Conservation (phyloP, 2,329 filamentous ascomycete genomes). For the Apiospora rasikravindrae region DNA sequence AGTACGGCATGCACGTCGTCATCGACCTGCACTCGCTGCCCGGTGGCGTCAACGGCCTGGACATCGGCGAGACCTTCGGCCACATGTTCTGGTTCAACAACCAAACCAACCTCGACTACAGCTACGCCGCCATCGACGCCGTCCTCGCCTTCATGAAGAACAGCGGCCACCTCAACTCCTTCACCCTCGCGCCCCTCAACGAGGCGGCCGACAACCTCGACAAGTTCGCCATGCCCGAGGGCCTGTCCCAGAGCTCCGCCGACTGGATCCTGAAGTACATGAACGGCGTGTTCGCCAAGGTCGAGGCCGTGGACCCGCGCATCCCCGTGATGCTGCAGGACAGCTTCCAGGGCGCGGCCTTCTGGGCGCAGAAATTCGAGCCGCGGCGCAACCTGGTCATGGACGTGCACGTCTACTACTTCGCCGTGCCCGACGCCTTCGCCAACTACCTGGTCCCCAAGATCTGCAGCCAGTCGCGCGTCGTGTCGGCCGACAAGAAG, state of each 20-base stretch:
- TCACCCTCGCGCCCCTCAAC: conserved; percentile 44
- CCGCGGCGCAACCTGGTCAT: conserved; percentile 36
- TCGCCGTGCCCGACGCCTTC: conserved; percentile 3
- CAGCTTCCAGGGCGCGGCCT: conserved; percentile 33
- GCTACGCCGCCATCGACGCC: conserved; percentile 37
- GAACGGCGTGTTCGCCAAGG: conserved; percentile 33
- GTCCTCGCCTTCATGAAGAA: conserved; percentile 39
- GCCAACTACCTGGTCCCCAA: neutral
- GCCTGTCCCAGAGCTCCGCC: conserved; percentile 35
- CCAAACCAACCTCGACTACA: conserved; percentile 39
- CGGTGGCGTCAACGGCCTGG: conserved; percentile 36
- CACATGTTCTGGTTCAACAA: conserved; percentile 43
- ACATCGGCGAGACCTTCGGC: conserved; percentile 38
- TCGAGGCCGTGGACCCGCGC: conserved; percentile 32
- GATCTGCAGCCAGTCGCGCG: conserved; percentile 7
- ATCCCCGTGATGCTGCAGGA: conserved; percentile 43
- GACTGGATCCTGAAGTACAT: conserved; percentile 42
- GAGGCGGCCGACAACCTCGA: conserved; percentile 42
- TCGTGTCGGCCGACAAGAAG: conserved; percentile 25
- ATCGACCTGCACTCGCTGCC: conserved; percentile 37
- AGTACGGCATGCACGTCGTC: conserved; percentile 42
- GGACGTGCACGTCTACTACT: conserved; percentile 40
- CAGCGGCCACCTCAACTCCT: conserved; percentile 36
- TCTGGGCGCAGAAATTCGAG: conserved; percentile 36
- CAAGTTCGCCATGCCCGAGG: conserved; percentile 39